Evolutionary conservation across 179 eudicot genomes (phyloP).

Genomic region (Heliamphora pulchella): DNA sequence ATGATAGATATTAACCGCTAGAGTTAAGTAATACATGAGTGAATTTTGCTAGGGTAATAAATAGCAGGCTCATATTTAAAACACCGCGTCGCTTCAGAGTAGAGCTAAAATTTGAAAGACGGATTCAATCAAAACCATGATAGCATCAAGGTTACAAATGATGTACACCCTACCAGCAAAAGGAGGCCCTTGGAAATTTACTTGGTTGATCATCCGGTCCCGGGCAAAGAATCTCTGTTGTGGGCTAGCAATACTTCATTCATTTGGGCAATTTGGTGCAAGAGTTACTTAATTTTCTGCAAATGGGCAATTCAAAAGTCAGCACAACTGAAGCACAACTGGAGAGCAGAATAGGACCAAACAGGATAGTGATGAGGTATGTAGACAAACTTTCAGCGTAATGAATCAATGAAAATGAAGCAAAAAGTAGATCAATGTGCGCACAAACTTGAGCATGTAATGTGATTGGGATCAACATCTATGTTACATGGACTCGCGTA

Average conservation of each 20-base stretch:
- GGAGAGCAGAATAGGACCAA: neutral
- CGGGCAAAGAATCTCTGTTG: conserved; percentile 29
- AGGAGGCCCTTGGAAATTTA: conserved; percentile 2
- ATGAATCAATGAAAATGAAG: neutral
- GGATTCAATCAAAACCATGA: neutral
- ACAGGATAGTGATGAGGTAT: neutral
- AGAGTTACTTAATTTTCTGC: conserved; percentile 61
- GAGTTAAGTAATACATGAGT: neutral
- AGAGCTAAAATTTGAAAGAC: neutral
- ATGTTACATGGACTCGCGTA: too few relatives aligned
- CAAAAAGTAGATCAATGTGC: neutral
- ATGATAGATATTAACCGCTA: neutral
- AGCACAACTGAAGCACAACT: neutral
- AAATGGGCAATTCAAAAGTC: conserved; percentile 15
- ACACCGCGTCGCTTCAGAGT: neutral
- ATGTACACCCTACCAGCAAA: neutral
- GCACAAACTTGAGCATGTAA: neutral
- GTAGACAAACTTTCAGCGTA: conserved; percentile 3
- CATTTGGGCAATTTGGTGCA: conserved; percentile 53
- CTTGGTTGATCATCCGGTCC: conserved; percentile 7
- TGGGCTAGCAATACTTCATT: conserved; percentile 43
- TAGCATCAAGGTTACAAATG: neutral
- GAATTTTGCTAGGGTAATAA: neutral
- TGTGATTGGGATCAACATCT: neutral
- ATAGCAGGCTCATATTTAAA: neutral